Evolutionary conservation across 495 filamentous ascomycete genomes (phyloP).

Genomic region (Neurospora sp.): DNA sequence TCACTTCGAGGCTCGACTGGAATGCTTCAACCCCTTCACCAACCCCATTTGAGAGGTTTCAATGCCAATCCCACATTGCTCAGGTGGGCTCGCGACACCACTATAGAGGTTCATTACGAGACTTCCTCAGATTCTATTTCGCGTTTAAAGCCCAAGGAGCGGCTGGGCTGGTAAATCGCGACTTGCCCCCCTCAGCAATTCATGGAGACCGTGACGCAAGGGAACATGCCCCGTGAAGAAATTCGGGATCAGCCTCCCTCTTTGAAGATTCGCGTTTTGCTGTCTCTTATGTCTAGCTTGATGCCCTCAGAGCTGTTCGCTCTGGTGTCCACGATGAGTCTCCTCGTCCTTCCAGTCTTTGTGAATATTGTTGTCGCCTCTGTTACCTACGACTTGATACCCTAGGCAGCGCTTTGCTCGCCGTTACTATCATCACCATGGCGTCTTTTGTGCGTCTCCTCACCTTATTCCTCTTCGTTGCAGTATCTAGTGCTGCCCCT

Average conservation of each 20-base stretch:
- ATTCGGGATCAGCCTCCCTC: neutral
- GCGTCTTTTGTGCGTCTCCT: neutral
- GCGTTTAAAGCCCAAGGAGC: neutral
- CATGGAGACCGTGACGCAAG: neutral
- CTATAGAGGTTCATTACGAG: neutral
- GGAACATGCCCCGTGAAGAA: neutral
- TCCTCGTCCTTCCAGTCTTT: neutral
- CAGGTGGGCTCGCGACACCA: neutral
- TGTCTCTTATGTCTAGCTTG: neutral
- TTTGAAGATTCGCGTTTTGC: neutral
- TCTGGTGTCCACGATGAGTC: neutral
- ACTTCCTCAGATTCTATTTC: neutral
- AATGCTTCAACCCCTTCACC: neutral
- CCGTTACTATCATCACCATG: conserved; percentile 8
- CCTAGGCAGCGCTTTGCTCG: neutral
- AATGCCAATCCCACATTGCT: neutral
- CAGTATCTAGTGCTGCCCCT: conserved; percentile 31
- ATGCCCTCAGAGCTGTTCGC: neutral
- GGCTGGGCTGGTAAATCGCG: neutral
- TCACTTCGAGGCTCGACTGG: neutral
- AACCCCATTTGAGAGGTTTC: neutral
- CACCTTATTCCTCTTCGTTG: conserved; percentile 8
- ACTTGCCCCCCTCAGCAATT: neutral
- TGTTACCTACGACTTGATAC: neutral
- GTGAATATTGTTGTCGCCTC: neutral